Base-by-base conservation (phyloP, 805 yeast species). In the Kluyveromyces nonfermentans region DNA sequence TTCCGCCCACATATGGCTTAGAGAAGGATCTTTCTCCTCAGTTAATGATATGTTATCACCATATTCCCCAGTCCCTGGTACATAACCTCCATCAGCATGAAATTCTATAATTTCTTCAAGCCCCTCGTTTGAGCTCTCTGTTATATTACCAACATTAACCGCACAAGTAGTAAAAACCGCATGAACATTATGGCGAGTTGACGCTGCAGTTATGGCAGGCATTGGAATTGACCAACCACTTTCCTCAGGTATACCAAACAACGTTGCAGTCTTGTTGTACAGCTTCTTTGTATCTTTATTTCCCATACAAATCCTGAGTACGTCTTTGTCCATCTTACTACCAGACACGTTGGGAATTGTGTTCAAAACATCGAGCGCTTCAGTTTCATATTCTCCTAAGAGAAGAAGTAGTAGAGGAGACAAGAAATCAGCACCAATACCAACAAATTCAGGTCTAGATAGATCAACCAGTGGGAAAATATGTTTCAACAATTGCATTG, bases 211-310 rank as follows among this genome's bases (percentile, higher is more conserved):
- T 35, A 87, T 78, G 0, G 90, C 85, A 2, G 98, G 96, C 90
- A 85, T 84, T 1, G 97, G 95, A 40, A 94, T 80, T 0, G 96
- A 82, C 99, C 99, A 93, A 1, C 99, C 99, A 55, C 83, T 80
- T 10, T 85, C 95, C 22, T 64, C 69, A 0, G 98, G 97, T 19
- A 90, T 80, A 14, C 98, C 98, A 67, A 88, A 94, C 44, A 93
- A 68, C 0, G 97, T 87, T 0, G 93, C 88, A 2, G 93, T 82
- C 52, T 77, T 80, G 51, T 85, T 96, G 57, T 82, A 84, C 50
- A 85, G 94, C 50, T 82, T 85, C 53, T 83, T 77, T 52, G 84
- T 71, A 7, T 85, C 76, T 12, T 80, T 69, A 51, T 85, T 87
- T 9, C 97, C 97, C 57, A 90, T 74, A 52, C 95, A 83, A 80